A percentile compares a stretch with the other conserved stretches of the same genome.
phyloP scores from a whole-genome alignment of 208 protist genomes.

The Acanthamoeba healyi region DNA sequence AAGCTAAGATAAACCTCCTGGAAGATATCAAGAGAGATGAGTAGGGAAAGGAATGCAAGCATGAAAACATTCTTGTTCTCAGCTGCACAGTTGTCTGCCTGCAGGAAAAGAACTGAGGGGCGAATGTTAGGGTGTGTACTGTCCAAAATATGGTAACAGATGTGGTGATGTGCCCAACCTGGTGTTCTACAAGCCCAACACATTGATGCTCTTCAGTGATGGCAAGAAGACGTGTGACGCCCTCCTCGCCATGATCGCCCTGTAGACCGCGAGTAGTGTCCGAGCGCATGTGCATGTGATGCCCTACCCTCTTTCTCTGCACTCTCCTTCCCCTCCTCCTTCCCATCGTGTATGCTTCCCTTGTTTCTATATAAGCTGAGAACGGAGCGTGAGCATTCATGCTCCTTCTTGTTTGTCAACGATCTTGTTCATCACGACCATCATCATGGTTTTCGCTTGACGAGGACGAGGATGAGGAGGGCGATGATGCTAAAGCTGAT shows the following conservation, averaged over 20 bases:
- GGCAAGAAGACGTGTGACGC: constrained; percentile 89
- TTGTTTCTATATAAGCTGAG: too few relatives aligned
- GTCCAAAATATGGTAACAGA: too few relatives aligned
- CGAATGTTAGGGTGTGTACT: too few relatives aligned
- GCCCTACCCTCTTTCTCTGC: background rate
- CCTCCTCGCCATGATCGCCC: constrained; percentile 76
- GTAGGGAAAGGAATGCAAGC: too few relatives aligned
- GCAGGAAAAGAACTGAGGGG: too few relatives aligned
- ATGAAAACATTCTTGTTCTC: too few relatives aligned
- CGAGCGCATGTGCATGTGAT: background rate
- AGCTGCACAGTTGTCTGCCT: too few relatives aligned
- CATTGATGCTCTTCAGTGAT: constrained; percentile 93
- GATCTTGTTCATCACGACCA: background rate
- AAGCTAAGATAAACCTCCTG: background rate
- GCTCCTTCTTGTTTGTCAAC: too few relatives aligned
- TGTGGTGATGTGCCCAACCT: constrained; percentile 93
- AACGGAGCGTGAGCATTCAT: too few relatives aligned
- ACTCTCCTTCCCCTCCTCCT: too few relatives aligned
- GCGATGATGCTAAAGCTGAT: background rate
- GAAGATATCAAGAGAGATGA: constrained; percentile 44
- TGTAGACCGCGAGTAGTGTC: background rate
- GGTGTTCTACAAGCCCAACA: constrained; percentile 94
- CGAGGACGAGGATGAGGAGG: background rate
- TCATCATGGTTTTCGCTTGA: constrained; percentile 2
- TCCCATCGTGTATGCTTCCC: too few relatives aligned